phyloP scores from a whole-genome alignment of 495 filamentous ascomycete species.

The Pyrenula aspistea region DNA sequence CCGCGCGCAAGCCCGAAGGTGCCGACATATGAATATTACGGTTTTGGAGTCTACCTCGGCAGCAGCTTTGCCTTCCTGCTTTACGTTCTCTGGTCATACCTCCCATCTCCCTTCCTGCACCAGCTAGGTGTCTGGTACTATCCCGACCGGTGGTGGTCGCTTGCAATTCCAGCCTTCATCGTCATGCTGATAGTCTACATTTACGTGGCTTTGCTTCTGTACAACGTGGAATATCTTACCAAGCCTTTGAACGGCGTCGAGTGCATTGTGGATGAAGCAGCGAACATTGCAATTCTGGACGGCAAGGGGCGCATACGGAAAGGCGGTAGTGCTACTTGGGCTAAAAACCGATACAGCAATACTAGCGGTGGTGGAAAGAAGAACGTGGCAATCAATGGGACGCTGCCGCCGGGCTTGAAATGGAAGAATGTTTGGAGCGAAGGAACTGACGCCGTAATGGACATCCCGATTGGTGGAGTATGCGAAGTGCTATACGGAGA shows the following conservation, averaged over 20 bases:
- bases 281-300: conserved; percentile 74
- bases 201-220: conserved; percentile 82
- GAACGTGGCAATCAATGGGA: conserved; percentile 5
- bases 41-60: conserved; percentile 88
- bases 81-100: conserved; percentile 89
- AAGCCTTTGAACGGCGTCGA: conserved; percentile 69
- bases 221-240: conserved; percentile 84
- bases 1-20: conserved; percentile 85
- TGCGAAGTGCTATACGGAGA: conserved; percentile 65
- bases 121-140: conserved; percentile 94
- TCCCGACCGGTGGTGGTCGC: conserved; percentile 91
- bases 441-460: conserved; percentile 95
- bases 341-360: neutral
- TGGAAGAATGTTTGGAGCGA: conserved; percentile 81
- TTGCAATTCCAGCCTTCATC: conserved; percentile 80
- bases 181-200: conserved; percentile 86
- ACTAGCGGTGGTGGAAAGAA: conserved; percentile 3
- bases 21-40: conserved; percentile 98
- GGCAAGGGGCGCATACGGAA: conserved; percentile 46
- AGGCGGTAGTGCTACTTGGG: conserved; percentile 26
- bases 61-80: conserved; percentile 71
- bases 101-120: conserved; percentile 83
- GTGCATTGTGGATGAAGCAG: conserved; percentile 85
- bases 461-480: conserved; percentile 92
- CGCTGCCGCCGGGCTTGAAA: conserved; percentile 24